Conservation (phyloP, 2,329 filamentous ascomycete species). For the Pestalotiopsis sp. region DNA sequence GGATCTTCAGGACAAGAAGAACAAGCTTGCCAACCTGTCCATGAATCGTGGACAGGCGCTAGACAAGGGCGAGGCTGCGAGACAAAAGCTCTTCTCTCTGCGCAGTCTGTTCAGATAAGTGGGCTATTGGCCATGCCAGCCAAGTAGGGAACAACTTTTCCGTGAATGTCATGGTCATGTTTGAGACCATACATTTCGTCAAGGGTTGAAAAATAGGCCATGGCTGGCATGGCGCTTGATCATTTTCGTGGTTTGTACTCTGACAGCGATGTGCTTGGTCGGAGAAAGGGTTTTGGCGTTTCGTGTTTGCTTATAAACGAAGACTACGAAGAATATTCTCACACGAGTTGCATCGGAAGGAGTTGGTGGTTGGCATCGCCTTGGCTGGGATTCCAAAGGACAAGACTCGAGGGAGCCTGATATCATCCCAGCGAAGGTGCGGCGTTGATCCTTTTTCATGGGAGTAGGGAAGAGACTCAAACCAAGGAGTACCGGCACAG, state of each 20-base stretch:
- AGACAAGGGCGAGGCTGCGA: conserved; percentile 63
- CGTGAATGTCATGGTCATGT: neutral
- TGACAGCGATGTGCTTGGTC: neutral
- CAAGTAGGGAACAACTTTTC: neutral
- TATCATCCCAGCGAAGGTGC: neutral
- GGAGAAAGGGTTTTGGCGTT: neutral
- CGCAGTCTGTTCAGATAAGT: conserved; percentile 59
- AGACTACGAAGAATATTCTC: conserved; percentile 9
- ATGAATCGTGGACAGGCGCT: conserved; percentile 61
- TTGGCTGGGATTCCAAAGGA: neutral
- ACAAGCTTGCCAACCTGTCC: conserved; percentile 83
- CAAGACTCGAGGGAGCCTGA: neutral
- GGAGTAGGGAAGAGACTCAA: neutral
- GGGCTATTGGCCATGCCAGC: neutral
- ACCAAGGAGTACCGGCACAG: neutral
- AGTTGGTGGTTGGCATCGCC: conserved; percentile 1
- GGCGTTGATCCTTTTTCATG: neutral
- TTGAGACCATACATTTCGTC: neutral
- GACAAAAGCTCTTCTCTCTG: conserved; percentile 63
- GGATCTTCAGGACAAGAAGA: conserved; percentile 88
- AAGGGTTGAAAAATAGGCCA: neutral
- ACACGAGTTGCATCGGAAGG: neutral
- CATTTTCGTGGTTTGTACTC: neutral
- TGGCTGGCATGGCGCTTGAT: too few relatives aligned
- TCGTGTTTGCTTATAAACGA: neutral